phyloP scores from a whole-genome alignment of 192 early-diverging fungal genomes.

The Coemansia sp. region DNA sequence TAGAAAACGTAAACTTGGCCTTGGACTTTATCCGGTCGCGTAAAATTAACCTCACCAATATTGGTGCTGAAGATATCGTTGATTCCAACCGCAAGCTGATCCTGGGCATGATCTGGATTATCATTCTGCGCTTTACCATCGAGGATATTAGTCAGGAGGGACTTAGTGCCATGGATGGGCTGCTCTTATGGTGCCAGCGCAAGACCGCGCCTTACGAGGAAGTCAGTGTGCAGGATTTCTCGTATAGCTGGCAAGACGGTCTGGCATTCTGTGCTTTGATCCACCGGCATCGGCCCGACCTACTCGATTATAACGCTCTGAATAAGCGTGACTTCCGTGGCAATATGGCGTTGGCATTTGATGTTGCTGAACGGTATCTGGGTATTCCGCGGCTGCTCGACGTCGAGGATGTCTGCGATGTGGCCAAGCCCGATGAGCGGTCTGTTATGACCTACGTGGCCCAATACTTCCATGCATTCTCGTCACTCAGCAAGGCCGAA shows the following conservation, averaged over 20 bases:
- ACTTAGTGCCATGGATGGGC: slow-evolving; percentile 92
- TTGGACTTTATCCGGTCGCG: slow-evolving; percentile 87
- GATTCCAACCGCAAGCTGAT: slow-evolving; percentile 88
- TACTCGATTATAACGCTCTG: slow-evolving; percentile 83
- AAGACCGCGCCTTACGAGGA: slow-evolving; percentile 82
- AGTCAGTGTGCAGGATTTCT: slow-evolving; percentile 87
- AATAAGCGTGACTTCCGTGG: slow-evolving; percentile 80
- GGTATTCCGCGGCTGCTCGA: slow-evolving; percentile 91
- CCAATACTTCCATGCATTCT: slow-evolving; percentile 98
- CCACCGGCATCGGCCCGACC: slow-evolving; percentile 94
- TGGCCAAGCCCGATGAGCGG: slow-evolving; percentile 89
- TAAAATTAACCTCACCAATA: slow-evolving; percentile 87
- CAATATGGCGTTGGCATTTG: slow-evolving; percentile 91
- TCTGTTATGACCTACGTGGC: slow-evolving; percentile 99
- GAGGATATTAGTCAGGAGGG: slow-evolving; percentile 93
- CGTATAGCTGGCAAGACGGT: slow-evolving; percentile 90
- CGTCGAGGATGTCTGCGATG: slow-evolving; percentile 94
- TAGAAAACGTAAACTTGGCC: slow-evolving; percentile 94
- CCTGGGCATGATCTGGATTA: slow-evolving; percentile 94
- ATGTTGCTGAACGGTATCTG: slow-evolving; percentile 86
- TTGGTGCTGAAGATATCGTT: slow-evolving; percentile 97
- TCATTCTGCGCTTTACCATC: slow-evolving; percentile 96
- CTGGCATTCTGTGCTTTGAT: slow-evolving; percentile 96
- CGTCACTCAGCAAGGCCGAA: slow-evolving; percentile 75
- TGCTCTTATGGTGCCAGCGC: slow-evolving; percentile 95